These are phyloP conservation scores for Saccharomycopsis oosterbeekiorum DNA, from an alignment of 805 yeast genomes.

Conservation along the genomic window DNA sequence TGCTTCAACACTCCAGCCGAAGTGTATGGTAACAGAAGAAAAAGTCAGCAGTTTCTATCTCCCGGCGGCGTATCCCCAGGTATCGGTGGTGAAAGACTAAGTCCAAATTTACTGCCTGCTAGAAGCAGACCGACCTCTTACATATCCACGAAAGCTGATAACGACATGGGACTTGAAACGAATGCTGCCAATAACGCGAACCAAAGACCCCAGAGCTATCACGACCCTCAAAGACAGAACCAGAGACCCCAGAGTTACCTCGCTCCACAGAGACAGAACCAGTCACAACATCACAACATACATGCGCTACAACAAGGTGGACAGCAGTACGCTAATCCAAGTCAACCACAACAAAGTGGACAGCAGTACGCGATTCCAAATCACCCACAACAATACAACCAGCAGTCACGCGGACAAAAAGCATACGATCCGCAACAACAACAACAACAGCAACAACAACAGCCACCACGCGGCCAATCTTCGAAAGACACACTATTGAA, in stretches of 20 bases:
- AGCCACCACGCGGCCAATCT: not conserved
- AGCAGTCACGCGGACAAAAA: not conserved
- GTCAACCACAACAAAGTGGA: not conserved
- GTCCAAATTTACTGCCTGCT: not conserved
- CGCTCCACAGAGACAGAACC: not conserved
- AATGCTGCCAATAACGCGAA: not conserved
- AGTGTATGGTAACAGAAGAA: conserved; percentile 5
- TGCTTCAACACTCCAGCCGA: conserved; percentile 10
- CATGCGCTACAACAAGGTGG: not conserved
- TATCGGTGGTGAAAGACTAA: not conserved
- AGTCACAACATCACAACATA: not conserved
- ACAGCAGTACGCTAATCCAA: not conserved
- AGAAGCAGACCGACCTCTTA: not conserved
- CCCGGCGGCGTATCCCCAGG: not conserved
- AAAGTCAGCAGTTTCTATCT: conserved; percentile 1
- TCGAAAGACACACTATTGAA: not conserved
- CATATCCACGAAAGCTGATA: not conserved
- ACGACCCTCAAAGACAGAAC: not conserved
- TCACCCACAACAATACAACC: not conserved
- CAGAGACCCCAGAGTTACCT: not conserved
- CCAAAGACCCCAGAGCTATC: not conserved
- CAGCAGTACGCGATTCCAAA: not conserved
- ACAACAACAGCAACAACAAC: conserved; percentile 6
- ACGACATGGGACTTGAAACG: not conserved
- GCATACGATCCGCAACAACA: not conserved